phyloP scores from a whole-genome alignment of 2,329 filamentous ascomycete species.

The Fusarium foetens region DNA sequence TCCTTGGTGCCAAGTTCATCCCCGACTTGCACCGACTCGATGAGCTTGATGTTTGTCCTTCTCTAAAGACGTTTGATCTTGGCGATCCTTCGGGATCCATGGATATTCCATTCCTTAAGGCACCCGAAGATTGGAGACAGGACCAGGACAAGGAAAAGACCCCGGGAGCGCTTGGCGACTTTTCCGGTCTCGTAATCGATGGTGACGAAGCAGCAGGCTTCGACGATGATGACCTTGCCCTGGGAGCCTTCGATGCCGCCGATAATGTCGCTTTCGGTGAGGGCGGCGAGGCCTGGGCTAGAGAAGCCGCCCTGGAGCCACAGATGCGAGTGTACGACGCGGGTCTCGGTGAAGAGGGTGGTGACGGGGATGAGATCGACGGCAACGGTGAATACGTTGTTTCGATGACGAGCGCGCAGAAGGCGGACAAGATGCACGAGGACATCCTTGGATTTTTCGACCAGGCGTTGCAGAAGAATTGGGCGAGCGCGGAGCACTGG shows the following conservation, averaged over 20 bases:
- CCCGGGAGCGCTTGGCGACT: slow-evolving; percentile 67
- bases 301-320: slow-evolving; percentile 85
- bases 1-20: slow-evolving; percentile 84
- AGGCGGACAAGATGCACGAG: slow-evolving; percentile 79
- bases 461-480: slow-evolving; percentile 95
- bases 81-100: slow-evolving; percentile 85
- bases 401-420: slow-evolving; percentile 75
- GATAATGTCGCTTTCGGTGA: slow-evolving; percentile 89
- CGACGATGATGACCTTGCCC: slow-evolving; percentile 72
- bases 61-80: slow-evolving; percentile 91
- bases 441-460: slow-evolving; percentile 99
- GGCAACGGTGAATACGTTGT: slow-evolving; percentile 80
- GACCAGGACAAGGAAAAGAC: slow-evolving; percentile 72
- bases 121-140: slow-evolving; percentile 84
- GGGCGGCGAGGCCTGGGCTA: slow-evolving; percentile 94
- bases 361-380: slow-evolving; percentile 50
- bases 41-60: slow-evolving; percentile 91
- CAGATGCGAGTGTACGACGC: slow-evolving; percentile 83
- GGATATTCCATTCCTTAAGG: slow-evolving; percentile 92
- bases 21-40: slow-evolving; percentile 81
- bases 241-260: slow-evolving; percentile 77
- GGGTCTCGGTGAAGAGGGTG: slow-evolving; percentile 67
- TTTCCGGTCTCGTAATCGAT: slow-evolving; percentile 85
- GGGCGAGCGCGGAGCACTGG: slow-evolving; percentile 99
- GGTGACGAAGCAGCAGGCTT: slow-evolving; percentile 87